A percentile compares a stretch with the other conserved stretches of the same genome.
Evolutionary conservation across 2,329 filamentous ascomycete genomes (phyloP).

Genomic region (Fusarium camptoceras): DNA sequence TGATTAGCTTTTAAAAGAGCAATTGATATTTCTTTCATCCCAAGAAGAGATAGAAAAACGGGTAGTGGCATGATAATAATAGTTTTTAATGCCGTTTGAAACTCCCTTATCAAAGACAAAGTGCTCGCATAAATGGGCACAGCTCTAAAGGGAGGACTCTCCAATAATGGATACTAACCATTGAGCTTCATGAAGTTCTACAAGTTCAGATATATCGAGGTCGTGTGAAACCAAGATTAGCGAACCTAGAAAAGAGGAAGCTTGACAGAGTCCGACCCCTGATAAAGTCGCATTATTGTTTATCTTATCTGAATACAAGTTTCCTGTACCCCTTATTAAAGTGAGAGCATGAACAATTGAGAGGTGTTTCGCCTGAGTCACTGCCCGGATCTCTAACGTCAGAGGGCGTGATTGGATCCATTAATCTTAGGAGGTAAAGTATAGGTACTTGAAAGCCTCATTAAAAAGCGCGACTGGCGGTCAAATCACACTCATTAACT

Average conservation of each 20-base stretch:
- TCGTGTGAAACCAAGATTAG: not conserved
- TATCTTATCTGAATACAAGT: not conserved
- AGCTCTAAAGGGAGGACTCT: too few species aligned
- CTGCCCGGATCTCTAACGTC: constrained; percentile 35
- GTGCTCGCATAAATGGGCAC: not conserved
- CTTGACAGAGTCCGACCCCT: not conserved
- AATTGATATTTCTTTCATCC: constrained; percentile 17
- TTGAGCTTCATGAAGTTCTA: not conserved
- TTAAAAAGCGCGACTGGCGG: constrained; percentile 14
- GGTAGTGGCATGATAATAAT: constrained; percentile 8
- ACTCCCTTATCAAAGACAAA: constrained; percentile 15
- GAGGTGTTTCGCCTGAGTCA: constrained; percentile 44
- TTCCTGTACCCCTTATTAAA: not conserved
- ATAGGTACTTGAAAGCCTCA: constrained; percentile 28
- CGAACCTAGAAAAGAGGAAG: not conserved
- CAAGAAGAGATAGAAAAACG: constrained; percentile 18
- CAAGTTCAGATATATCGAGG: not conserved
- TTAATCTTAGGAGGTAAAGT: constrained; percentile 20
- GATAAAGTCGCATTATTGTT: not conserved
- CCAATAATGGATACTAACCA: not conserved
- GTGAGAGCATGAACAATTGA: constrained; percentile 31
- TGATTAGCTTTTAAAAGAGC: constrained; percentile 5
- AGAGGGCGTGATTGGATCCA: constrained; percentile 24
- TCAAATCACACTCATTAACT: not conserved
- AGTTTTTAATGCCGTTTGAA: constrained; percentile 22